Base-by-base conservation (phyloP, 805 yeast species). In the Hyphopichia homilentoma region DNA sequence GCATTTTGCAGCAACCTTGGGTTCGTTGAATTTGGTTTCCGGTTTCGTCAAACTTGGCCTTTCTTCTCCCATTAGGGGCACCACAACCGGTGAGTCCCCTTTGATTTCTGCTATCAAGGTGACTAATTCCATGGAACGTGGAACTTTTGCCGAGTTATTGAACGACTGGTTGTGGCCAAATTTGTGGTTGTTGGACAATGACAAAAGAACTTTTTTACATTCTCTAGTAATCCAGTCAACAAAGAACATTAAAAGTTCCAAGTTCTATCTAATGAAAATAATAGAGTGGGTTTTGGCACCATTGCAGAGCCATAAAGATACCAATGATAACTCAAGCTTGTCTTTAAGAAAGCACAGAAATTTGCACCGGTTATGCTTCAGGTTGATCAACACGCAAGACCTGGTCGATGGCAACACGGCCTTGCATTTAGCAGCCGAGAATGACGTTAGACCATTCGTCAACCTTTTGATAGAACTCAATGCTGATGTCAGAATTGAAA, bases 191-290 rank as follows among this genome's bases (percentile, higher is more conserved):
- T 50, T 54, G 30, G 65, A 90, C 53, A 71, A 75, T 33, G 77
- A 79, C 47, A 81, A 81, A 25, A 75, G 95, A 47, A 79, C 96
- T 0, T 77, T 93, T 9, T 59, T 93, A 30, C 99, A 93, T 58
- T 95, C 87, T 52, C 82, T 93, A 43, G 81, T 88, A 3, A 64
- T 79, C 21, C 54, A 52, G 37, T 43, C 55, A 5, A 21, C 41
- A 12, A 59, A 52, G 31, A 64, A 61, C 40, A 32, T 43, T 15
- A 62, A 58, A n/a, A 51, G 64, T 39, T 44, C 54, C 19, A 55
- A 52, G 29, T 66, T 61, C 41, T 66, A 66, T 38, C 42, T 54
- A 7, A 44, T 40, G 15, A 60, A 60, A 39, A 61, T 64, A 15
- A 29, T 65, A 23, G 62, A 59, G 36, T 65, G 52, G 46, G 38